These are phyloP conservation scores for Nothophoma quercina DNA, from an alignment of 2,329 filamentous ascomycete species.

Conservation along the genomic window DNA sequence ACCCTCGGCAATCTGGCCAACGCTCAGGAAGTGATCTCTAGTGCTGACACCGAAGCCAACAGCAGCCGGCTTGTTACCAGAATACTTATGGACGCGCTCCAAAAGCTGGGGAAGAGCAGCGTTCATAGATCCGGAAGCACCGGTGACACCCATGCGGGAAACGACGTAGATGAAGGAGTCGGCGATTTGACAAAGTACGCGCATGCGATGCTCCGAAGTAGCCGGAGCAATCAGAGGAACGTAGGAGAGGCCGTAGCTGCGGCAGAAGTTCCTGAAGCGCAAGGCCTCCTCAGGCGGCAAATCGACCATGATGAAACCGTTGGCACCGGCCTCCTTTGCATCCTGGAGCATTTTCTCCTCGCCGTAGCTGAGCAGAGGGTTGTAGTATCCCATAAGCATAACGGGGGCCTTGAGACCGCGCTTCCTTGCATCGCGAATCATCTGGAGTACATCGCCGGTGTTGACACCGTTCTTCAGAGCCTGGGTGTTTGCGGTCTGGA, in stretches of 20 bases:
- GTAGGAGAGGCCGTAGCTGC: slow-evolving; percentile 83
- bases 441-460: slow-evolving; percentile 77
- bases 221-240: slow-evolving; percentile 95
- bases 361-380: slow-evolving; percentile 91
- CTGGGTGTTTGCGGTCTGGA: slow-evolving; percentile 91
- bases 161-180: slow-evolving; percentile 99
- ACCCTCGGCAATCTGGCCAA: slow-evolving; percentile 85
- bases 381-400: slow-evolving; percentile 98
- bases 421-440: slow-evolving; percentile 81
- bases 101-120: slow-evolving; percentile 82
- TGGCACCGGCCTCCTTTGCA: slow-evolving; percentile 83
- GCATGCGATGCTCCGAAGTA: slow-evolving; percentile 93
- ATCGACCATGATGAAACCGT: slow-evolving; percentile 97
- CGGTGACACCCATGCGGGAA: slow-evolving; percentile 95
- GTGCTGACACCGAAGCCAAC: slow-evolving; percentile 98
- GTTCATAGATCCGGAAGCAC: slow-evolving; percentile 83
- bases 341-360: slow-evolving; percentile 89
- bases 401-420: slow-evolving; percentile 82
- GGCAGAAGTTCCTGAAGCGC: slow-evolving; percentile 86
- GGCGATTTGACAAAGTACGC: slow-evolving; percentile 92
- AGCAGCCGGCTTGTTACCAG: slow-evolving; percentile 86
- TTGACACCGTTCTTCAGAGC: slow-evolving; percentile 90
- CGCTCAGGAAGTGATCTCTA: slow-evolving; percentile 87
- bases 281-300: slow-evolving; percentile 95
- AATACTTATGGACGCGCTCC: slow-evolving; percentile 87